Base-by-base conservation (phyloP, 192 early-diverging fungal species). In the Lobosporangium transversale region DNA sequence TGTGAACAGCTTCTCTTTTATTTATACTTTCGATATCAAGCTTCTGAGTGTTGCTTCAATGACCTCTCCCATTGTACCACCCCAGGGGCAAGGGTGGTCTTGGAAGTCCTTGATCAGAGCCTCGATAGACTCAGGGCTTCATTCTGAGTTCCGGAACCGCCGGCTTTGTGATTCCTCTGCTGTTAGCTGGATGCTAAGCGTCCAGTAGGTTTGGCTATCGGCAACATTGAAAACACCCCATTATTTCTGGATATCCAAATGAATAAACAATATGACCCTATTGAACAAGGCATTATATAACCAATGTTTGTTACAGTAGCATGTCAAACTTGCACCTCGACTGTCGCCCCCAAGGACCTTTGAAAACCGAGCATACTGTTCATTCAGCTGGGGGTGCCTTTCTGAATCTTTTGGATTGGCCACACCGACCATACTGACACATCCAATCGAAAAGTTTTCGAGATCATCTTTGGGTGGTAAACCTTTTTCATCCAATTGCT, bases 361-460 rank as follows among this genome's bases (percentile, higher is more conserved):
- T 1, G 27, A 33, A 11, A 51, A 60, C n/a, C 50, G 49, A 1
- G 42, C 30, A 23, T 32, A 35, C 1, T 53, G 14, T 15, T 62
- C 52, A 21, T 56, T 54, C 24, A 70, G 26, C 33, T 55, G 55
- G 5, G 68, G 68, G 43, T 70, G 56, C 15, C 56, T 62, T 54
- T 53, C 59, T 0, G 53, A 27, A 24, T 70, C 44, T 31, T 30
- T 20, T 2, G 68, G 59, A 2, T 30, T 26, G 9, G 59, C 53
- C 2, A 58, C 37, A 36, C 59, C 68, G 1, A 62, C 58, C 42
- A 62, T 55, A 35, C 53, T 36, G 1, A 53, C 47, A 42, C 42
- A 70, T 0, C 68, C 68, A 12, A 51, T 51, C 10, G 31, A 33
- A 53, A 70, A 31, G 51, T 56, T 33, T 15, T 70, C 44, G 0